Percentiles rank a stretch among this genome's conserved stretches.
Conservation (phyloP, 805 yeast species). For the Hanseniaspora mollemarum region DNA sequence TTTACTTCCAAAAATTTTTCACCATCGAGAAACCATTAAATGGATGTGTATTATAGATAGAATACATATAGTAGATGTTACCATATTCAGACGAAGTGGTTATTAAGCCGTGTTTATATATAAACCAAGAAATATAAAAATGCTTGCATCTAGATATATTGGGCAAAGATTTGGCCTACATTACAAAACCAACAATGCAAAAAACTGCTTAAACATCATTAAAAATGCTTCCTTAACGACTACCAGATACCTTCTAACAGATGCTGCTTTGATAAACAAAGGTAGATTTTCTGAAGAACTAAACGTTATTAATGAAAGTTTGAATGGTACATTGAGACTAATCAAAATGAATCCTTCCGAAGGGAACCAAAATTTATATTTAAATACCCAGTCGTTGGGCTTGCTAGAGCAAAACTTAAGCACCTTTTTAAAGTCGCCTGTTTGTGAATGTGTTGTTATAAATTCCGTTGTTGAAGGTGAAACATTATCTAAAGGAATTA, state of each 20-base stretch:
- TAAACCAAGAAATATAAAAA: too few relatives aligned
- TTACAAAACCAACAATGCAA: neutral
- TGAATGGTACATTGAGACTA: constrained; percentile 2
- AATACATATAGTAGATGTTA: too few relatives aligned
- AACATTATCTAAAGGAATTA: constrained; percentile 4
- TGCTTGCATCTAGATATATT: too few relatives aligned
- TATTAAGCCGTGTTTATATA: too few relatives aligned
- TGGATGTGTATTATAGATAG: too few relatives aligned
- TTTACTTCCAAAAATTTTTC: neutral
- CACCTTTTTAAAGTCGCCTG: neutral
- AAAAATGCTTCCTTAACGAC: neutral
- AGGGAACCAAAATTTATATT: neutral
- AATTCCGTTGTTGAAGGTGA: constrained; percentile 6
- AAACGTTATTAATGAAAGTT: neutral
- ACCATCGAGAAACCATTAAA: neutral
- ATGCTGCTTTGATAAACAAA: constrained; percentile 7
- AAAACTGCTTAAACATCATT: neutral
- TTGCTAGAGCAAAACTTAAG: neutral
- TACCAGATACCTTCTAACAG: constrained; percentile 1
- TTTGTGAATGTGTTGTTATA: constrained; percentile 7
- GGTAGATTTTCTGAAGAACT: constrained; percentile 1
- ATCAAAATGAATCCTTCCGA: constrained; percentile 4
- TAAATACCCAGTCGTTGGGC: neutral
- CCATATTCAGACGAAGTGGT: too few relatives aligned
- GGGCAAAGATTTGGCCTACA: neutral